Base-by-base conservation (phyloP, 805 yeast species). In the Peterozyma xylosa region DNA sequence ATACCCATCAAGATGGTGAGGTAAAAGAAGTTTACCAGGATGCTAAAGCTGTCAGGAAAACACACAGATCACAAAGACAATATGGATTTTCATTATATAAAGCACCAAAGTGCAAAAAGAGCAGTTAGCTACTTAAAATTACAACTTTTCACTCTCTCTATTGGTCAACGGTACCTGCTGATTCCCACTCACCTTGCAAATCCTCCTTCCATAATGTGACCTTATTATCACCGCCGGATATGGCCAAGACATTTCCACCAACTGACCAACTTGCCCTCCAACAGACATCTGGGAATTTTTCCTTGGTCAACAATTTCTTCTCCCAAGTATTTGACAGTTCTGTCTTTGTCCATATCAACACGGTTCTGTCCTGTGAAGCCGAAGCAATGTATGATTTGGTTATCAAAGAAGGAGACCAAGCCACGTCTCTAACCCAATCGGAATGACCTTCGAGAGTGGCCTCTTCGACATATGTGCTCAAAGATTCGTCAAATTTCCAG, bases 231-330 rank as follows among this genome's bases (percentile, higher is more conserved):
- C 98, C 98, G 39, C 97, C 96, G 40, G 93, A 80, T 37, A 93
- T 85, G 5, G 99, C 99, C 54, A 93, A 75, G 30, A 93, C 82
- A 62, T 93, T 93, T 43, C 99, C 99, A 39, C 95, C 84, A 53
- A 90, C 72, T 11, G 97, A 88, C 99, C 99, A 93, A 53, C 95
- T 82, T 40, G 95, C 96, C 63, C 97, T 82, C 99, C 99, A 93
- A 54, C 95, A 86, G 27, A 90, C 97, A 61, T 93, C 99, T 13
- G 96, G 93, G 74, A 93, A 93, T 60, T 80, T 82, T 35, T 87
- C 95, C 15, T 75, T 73, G 41, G 81, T 79, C 57, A 93, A 73
- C 35, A 76, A 67, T 57, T 80, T 82, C 60, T 85, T 85, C 60
- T 82, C 81, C 99, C 99, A 93, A 50, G 73, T 71, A 3, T 77